Percentiles rank a stretch among this genome's conserved stretches.
phyloP scores from a whole-genome alignment of 805 yeast species.

The Scheffersomyces ergatensis region DNA sequence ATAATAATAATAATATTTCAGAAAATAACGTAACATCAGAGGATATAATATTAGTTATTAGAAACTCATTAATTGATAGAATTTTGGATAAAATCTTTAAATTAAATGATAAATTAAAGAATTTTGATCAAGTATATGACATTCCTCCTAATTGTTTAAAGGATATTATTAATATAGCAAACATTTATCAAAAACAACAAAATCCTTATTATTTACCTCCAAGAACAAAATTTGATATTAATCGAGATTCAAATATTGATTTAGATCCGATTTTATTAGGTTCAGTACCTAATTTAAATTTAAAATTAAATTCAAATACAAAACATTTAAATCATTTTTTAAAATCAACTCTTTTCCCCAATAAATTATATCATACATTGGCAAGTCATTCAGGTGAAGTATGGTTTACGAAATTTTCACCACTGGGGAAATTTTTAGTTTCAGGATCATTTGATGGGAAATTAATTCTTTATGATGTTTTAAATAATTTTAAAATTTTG shows the following conservation, averaged over 20 bases:
- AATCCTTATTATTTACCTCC: slow-evolving; percentile 29
- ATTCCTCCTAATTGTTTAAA: slow-evolving; percentile 21
- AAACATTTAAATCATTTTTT: not conserved
- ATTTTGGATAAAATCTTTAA: slow-evolving; percentile 12
- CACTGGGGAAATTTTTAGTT: slow-evolving; percentile 73
- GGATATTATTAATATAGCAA: slow-evolving; percentile 19
- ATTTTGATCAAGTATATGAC: slow-evolving; percentile 7
- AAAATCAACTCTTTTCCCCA: slow-evolving; percentile 21
- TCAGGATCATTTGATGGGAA: slow-evolving; percentile 70
- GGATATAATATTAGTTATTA: slow-evolving; percentile 8
- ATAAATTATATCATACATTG: slow-evolving; percentile 43
- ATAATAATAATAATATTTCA: slow-evolving; percentile 5
- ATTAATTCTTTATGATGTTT: slow-evolving; percentile 64
- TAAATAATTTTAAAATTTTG: slow-evolving; percentile 33
- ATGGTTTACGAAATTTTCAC: slow-evolving; percentile 80
- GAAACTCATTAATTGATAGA: slow-evolving; percentile 6
- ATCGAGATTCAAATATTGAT: slow-evolving; percentile 1
- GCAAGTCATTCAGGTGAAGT: slow-evolving; percentile 67
- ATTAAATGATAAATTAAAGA: slow-evolving; percentile 7
- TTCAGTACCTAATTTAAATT: not conserved
- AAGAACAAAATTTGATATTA: slow-evolving; percentile 10
- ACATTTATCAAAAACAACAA: slow-evolving; percentile 18
- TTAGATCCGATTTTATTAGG: slow-evolving; percentile 1
- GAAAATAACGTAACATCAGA: slow-evolving; percentile 8
- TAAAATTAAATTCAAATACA: not conserved